Conservation (phyloP, 2,329 filamentous ascomycete species). For the Botrytis fragariae region DNA sequence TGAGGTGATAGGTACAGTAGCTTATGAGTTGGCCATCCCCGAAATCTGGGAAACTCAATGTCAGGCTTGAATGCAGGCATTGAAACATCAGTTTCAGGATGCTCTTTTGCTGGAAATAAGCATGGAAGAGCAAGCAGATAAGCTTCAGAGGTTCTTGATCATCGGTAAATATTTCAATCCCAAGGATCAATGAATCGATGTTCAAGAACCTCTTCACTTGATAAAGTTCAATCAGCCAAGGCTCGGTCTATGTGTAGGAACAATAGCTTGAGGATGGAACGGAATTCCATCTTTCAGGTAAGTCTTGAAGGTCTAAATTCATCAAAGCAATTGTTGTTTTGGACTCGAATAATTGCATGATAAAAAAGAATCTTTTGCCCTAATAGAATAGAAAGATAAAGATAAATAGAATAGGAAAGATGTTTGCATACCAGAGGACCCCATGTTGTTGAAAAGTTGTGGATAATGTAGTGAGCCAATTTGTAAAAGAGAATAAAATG, state of each 20-base stretch:
- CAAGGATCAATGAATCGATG: neutral
- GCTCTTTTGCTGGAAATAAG: fast-evolving
- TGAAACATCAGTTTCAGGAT: neutral
- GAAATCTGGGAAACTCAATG: neutral
- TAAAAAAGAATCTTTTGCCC: neutral
- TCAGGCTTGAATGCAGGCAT: neutral
- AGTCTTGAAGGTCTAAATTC: neutral
- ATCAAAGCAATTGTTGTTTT: neutral
- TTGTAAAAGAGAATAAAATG: neutral
- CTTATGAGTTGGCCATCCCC: neutral
- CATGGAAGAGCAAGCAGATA: neutral
- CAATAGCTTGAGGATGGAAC: neutral
- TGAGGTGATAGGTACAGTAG: neutral
- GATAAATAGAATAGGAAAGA: neutral
- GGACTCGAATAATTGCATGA: neutral
- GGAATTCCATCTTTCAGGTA: neutral
- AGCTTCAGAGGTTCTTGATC: neutral
- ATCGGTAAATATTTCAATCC: neutral
- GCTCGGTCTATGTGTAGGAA: neutral
- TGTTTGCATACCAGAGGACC: neutral
- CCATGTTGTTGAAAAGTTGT: neutral
- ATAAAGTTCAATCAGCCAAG: neutral
- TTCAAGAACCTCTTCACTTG: neutral
- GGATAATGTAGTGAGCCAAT: neutral
- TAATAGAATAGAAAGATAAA: neutral